Evolutionary conservation across 179 eudicot species (phyloP), one percentile per base, ranked within the genome.

Genomic region (Vitellaria paradoxa): DNA sequence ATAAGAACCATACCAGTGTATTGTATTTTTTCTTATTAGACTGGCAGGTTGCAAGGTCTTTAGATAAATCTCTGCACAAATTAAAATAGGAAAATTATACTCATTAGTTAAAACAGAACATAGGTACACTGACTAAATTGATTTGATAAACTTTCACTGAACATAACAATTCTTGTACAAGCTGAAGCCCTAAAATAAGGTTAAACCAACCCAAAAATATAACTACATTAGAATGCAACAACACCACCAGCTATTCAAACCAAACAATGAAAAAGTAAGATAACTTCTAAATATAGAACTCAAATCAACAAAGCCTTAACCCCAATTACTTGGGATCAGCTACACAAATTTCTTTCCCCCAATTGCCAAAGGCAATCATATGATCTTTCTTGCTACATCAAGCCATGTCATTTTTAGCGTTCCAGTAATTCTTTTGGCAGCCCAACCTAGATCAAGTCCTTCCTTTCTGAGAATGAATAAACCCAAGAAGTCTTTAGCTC

Each of bases 11-110:
- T 86, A 96, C 99, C 92, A 87, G 57, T 75, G 81, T 70, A 62
- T 90, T 89, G 82, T 88, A 88, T 71, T 86, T 93, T 81, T 86
- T 92, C 84, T 80, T 93, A 56, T 77, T 78, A 46, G 87, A 84
- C 81, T 72, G 79, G 78, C 81, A 74, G 73, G 76, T 85, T 56
- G 84, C 83, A 74, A 77, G 77, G 77, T 82, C 76, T 79, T 85
- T 83, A 30, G 87, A 83, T n/a, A 84, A 69, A 65, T 88, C 87
- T 76, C 98, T 96, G 97, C 86, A 30, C 37, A 89, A 52, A 42
- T 79, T 69, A 73, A 70, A 69, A 80, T 59, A 57, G 60, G 49
- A 66, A 61, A 57, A 20, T 55, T 17, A 40, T 20, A 65, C 12
- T 13, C 20, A 49, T 68, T 62, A 68, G 45, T 49, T 50, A 49